Evolutionary conservation across 805 yeast species (phyloP).

Genomic region (Candida fluviatilis): DNA sequence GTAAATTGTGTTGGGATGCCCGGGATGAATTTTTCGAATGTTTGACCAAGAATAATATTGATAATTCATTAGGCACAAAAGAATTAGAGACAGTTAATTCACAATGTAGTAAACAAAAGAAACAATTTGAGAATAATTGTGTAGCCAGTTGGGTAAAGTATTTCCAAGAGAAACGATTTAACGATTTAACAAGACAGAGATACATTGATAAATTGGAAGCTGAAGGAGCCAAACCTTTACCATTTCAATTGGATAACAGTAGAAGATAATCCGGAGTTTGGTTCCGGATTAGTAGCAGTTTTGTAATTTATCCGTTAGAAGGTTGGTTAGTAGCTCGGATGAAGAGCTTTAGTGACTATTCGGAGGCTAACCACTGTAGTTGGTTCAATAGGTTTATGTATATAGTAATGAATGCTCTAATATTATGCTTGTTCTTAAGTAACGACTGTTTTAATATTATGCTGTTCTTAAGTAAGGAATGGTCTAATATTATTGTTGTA

Average conservation of each 20-base stretch:
- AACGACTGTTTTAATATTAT: too few species aligned
- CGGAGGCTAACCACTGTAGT: too few species aligned
- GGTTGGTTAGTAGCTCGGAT: background rate
- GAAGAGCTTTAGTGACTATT: too few species aligned
- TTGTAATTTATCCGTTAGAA: background rate
- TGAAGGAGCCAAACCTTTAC: constrained; percentile 50
- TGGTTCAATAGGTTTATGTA: too few species aligned
- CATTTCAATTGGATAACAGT: constrained; percentile 21
- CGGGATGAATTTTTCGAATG: constrained; percentile 78
- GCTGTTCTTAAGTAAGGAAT: too few species aligned
- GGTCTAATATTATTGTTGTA: too few species aligned
- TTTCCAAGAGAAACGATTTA: constrained; percentile 85
- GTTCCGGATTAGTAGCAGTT: too few species aligned
- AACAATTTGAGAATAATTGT: constrained; percentile 68
- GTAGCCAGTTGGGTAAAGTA: constrained; percentile 84
- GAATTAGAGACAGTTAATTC: constrained; percentile 43
- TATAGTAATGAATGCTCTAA: background rate
- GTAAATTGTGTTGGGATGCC: constrained; percentile 85
- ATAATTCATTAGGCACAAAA: constrained; percentile 62
- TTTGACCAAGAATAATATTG: constrained; percentile 61
- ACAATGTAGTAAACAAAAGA: constrained; percentile 54
- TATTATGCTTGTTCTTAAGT: too few species aligned
- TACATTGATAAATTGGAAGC: constrained; percentile 68
- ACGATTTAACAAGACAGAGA: constrained; percentile 64
- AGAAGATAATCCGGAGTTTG: background rate